A percentile compares a stretch with the other conserved stretches of the same genome.
phyloP scores from a whole-genome alignment of 306 rosid genomes.

The Parietaria judaica region DNA sequence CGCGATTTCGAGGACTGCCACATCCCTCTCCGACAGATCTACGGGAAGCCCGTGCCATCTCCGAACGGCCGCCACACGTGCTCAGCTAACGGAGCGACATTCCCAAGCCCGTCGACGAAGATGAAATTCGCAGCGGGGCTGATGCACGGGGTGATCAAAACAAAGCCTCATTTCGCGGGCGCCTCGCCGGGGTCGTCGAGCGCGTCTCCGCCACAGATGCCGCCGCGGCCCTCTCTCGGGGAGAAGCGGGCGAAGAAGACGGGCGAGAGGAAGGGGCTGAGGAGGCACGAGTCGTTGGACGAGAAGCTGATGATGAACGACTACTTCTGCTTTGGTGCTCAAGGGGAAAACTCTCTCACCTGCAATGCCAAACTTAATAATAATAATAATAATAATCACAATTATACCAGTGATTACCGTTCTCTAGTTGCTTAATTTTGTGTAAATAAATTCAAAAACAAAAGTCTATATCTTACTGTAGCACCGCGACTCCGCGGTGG shows the following conservation, averaged over 20 bases:
- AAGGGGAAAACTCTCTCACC: slow-evolving; percentile 46
- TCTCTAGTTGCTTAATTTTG: slow-evolving; percentile 45
- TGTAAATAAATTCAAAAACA: slow-evolving; percentile 10
- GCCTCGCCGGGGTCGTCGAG: slow-evolving; percentile 31
- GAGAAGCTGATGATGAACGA: slow-evolving; percentile 53
- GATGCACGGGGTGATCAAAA: slow-evolving; percentile 73
- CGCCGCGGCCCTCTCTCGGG: slow-evolving; percentile 19
- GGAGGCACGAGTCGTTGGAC: neutral
- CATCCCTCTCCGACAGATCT: slow-evolving; percentile 62
- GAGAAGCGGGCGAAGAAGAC: neutral
- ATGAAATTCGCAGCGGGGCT: slow-evolving; percentile 56
- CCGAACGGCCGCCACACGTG: slow-evolving; percentile 51
- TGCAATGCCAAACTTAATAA: slow-evolving; percentile 32
- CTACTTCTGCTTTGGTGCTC: slow-evolving; percentile 64
- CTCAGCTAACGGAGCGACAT: slow-evolving; percentile 16
- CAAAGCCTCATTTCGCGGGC: slow-evolving; percentile 34
- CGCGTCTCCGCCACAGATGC: slow-evolving; percentile 21
- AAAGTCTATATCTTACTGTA: neutral
- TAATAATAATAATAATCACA: no score
- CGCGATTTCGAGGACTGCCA: slow-evolving; percentile 33
- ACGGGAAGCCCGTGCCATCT: slow-evolving; percentile 37
- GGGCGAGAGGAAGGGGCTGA: neutral
- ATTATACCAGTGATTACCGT: slow-evolving; percentile 24
- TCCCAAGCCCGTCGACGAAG: slow-evolving; percentile 64
- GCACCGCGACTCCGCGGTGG: no score